These are phyloP conservation scores for Podaxis mareebaensis DNA, from an alignment of 768 basidiomycete species.

Conservation along the genomic window DNA sequence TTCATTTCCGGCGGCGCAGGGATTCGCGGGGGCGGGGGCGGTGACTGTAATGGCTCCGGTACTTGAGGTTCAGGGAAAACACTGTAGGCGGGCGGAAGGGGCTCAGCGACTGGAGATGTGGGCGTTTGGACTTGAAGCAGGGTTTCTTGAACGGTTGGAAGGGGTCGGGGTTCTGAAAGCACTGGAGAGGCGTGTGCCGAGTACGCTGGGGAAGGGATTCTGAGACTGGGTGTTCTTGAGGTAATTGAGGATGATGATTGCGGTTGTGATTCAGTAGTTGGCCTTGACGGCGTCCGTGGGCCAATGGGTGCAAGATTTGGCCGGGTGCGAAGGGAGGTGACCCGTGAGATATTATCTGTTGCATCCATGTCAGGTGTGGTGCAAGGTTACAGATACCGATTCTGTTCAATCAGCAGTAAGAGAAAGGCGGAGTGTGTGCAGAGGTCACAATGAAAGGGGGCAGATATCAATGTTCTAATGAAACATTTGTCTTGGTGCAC, in stretches of 20 bases:
- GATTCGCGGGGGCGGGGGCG: constrained; percentile 34
- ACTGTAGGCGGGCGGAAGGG: constrained; percentile 15
- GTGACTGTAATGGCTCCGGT: constrained; percentile 10
- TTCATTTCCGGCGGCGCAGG: constrained; percentile 50
- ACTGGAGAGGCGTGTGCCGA: constrained; percentile 4
- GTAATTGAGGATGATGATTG: neutral
- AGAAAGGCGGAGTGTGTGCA: neutral
- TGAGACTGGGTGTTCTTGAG: neutral
- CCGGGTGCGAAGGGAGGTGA: constrained; percentile 28
- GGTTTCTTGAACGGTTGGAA: constrained; percentile 11
- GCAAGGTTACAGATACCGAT: neutral
- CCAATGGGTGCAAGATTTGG: constrained; percentile 28
- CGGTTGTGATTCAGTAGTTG: constrained; percentile 3
- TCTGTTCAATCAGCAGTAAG: neutral
- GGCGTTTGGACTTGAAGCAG: neutral
- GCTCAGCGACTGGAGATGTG: constrained; percentile 1
- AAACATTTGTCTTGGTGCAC: neutral
- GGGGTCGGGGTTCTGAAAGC: neutral
- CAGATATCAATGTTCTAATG: neutral
- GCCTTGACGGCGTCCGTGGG: constrained; percentile 24
- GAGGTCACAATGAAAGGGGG: neutral
- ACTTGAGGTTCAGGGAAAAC: constrained; percentile 8
- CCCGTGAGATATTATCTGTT: constrained; percentile 28
- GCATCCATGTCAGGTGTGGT: constrained; percentile 8
- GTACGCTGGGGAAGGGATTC: neutral